A percentile compares a stretch with the other conserved stretches of the same genome.
These are phyloP conservation scores for Vaccinium vitisidaea DNA, from an alignment of 148 eudicot species.

Conservation along the genomic window DNA sequence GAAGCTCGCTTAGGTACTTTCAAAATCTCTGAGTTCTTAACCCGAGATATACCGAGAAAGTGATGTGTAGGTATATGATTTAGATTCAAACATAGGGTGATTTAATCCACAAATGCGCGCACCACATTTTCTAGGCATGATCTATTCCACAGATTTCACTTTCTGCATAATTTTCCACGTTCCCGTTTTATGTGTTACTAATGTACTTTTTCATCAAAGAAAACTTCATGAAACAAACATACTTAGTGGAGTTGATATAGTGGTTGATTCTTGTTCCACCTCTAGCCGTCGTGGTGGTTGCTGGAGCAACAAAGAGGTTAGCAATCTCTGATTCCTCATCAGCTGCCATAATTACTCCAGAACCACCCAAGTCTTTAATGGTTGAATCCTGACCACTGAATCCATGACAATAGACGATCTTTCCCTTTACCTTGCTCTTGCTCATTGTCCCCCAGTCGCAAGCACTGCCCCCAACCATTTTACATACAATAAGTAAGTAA, in stretches of 20 bases:
- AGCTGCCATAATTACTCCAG: constrained; percentile 45
- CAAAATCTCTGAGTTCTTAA: not conserved
- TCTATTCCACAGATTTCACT: not conserved
- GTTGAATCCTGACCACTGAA: constrained; percentile 27
- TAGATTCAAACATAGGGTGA: not conserved
- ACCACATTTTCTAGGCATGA: not conserved
- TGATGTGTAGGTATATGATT: not conserved
- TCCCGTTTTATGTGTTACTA: not conserved
- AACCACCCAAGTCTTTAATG: constrained; percentile 33
- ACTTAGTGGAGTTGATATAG: constrained; percentile 76
- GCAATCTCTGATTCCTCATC: constrained; percentile 32
- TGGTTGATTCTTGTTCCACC: constrained; percentile 38
- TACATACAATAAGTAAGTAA: not conserved
- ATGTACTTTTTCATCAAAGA: not conserved
- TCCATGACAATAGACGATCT: constrained; percentile 57
- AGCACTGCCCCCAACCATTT: constrained; percentile 30
- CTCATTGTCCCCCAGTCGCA: constrained; percentile 48
- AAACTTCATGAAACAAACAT: not conserved
- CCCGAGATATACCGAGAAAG: not conserved
- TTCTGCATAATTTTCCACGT: not conserved
- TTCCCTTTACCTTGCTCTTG: constrained; percentile 47
- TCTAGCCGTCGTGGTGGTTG: constrained; percentile 24
- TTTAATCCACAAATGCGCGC: not conserved
- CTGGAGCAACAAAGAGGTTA: constrained; percentile 32
- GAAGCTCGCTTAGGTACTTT: not conserved